A percentile compares a stretch with the other conserved stretches of the same genome.
These are phyloP conservation scores for Naganishia randhawae DNA, from an alignment of 768 basidiomycete genomes.

Conservation along the genomic window DNA sequence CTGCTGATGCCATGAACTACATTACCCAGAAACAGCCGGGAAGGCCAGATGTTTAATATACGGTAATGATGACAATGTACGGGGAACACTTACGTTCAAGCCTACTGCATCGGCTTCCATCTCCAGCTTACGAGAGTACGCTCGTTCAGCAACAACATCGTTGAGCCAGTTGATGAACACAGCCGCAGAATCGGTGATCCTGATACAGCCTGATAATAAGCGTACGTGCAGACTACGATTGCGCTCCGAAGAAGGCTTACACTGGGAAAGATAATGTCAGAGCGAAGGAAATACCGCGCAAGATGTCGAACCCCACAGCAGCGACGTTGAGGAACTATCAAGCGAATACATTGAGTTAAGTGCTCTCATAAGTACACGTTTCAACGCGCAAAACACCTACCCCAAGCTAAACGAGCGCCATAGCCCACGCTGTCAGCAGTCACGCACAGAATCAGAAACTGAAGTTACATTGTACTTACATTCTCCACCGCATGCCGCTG, in stretches of 20 bases:
- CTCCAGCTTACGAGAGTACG: conserved; percentile 54
- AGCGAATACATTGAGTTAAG: not conserved
- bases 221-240: no score
- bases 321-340: conserved; percentile 52
- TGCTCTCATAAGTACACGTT: not conserved
- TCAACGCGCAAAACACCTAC: conserved; percentile 1
- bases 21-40: no score
- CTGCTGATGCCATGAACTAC: conserved; percentile 54
- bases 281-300: conserved; percentile 53
- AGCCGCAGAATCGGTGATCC: conserved; percentile 52
- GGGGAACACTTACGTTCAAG: conserved; percentile 44
- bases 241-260: conserved; percentile 32
- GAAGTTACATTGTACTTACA: conserved; percentile 39
- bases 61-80: not conserved
- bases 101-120: conserved; percentile 55
- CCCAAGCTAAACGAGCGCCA: conserved; percentile 19
- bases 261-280: conserved; percentile 55
- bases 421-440: not conserved
- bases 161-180: conserved; percentile 52
- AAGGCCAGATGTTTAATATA: no score
- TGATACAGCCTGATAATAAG: no score
- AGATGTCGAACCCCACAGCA: conserved; percentile 54
- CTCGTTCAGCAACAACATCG: conserved; percentile 51
- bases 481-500: conserved; percentile 55
- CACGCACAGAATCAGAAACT: not conserved